phyloP scores from a whole-genome alignment of 768 basidiomycete genomes.

The Collybiopsis confluens region DNA sequence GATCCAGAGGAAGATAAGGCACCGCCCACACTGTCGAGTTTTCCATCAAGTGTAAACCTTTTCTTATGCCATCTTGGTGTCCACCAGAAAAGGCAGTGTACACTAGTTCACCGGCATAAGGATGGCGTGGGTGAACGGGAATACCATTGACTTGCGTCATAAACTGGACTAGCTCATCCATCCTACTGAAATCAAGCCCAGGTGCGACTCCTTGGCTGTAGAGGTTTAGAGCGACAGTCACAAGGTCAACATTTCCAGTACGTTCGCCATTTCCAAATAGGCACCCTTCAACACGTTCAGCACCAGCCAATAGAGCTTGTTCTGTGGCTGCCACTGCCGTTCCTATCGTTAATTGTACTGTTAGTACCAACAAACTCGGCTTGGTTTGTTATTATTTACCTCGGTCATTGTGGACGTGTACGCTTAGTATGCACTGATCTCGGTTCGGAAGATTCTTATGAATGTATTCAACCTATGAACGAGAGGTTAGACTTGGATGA shows the following conservation, averaged over 20 bases:
- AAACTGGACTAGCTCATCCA: conserved; percentile 85
- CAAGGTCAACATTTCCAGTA: conserved; percentile 98
- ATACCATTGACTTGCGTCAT: conserved; percentile 96
- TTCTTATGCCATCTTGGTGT: conserved; percentile 99
- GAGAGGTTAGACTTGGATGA: not conserved
- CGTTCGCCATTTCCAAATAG: conserved; percentile 98
- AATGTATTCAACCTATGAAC: conserved; percentile 83
- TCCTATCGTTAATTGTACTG: conserved; percentile 36
- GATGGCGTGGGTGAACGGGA: conserved; percentile 92
- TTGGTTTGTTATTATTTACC: conserved; percentile 40
- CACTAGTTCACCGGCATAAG: conserved; percentile 96
- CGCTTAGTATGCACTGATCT: conserved; percentile 83
- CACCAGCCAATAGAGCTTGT: conserved; percentile 88
- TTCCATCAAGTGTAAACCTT: conserved; percentile 83
- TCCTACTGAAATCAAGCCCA: conserved; percentile 86
- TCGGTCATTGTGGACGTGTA: conserved; percentile 98
- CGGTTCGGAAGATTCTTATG: conserved; percentile 83
- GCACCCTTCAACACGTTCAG: conserved; percentile 94
- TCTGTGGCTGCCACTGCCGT: conserved; percentile 95
- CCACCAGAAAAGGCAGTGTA: conserved; percentile 99
- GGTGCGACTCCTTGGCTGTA: conserved; percentile 94
- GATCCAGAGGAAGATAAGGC: conserved; percentile 96
- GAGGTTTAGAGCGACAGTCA: conserved; percentile 94
- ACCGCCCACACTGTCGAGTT: conserved; percentile 79
- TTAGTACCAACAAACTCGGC: not conserved